These are phyloP conservation scores for Boletus rubroflammeus DNA, from an alignment of 768 basidiomycete species.

Conservation along the genomic window DNA sequence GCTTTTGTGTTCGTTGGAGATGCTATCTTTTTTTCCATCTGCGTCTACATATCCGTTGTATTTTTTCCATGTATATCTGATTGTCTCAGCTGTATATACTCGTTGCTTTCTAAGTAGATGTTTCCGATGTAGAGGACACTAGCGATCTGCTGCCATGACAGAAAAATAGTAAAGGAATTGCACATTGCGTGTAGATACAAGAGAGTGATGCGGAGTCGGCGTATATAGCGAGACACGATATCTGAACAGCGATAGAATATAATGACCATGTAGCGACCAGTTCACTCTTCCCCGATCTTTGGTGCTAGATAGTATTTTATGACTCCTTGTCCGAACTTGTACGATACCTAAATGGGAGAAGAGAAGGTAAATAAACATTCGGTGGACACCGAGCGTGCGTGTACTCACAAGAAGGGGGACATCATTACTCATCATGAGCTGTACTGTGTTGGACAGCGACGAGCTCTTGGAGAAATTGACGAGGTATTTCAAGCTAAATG, in stretches of 20 bases:
- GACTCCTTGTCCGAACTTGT: slow-evolving; percentile 82
- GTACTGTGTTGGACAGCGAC: slow-evolving; percentile 65
- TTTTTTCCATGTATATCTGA: slow-evolving; percentile 4
- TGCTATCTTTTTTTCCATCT: slow-evolving; percentile 15
- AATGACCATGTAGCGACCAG: background rate
- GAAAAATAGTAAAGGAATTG: background rate
- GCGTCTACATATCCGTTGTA: background rate
- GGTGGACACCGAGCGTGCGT: background rate
- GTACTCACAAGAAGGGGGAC: slow-evolving; percentile 77
- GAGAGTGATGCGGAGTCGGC: background rate
- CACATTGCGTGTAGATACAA: slow-evolving; percentile 13
- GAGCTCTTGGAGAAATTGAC: slow-evolving; percentile 94
- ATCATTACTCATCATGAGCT: slow-evolving; percentile 88
- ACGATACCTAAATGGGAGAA: slow-evolving; percentile 59
- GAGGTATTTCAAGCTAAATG: slow-evolving; percentile 95
- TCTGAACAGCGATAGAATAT: slow-evolving; percentile 7
- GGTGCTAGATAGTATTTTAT: slow-evolving; percentile 96
- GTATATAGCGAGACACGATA: slow-evolving; percentile 17
- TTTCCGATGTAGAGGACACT: background rate
- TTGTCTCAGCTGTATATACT: slow-evolving; percentile 14
- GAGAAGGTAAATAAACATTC: background rate
- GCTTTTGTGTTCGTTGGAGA: slow-evolving; percentile 4
- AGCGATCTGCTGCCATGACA: background rate
- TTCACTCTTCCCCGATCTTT: slow-evolving; percentile 85
- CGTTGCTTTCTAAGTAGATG: slow-evolving; percentile 7